Percentiles rank a stretch among this genome's conserved stretches.
These are phyloP conservation scores for Pyrus communis DNA, from an alignment of 306 rosid genomes.

Conservation along the genomic window DNA sequence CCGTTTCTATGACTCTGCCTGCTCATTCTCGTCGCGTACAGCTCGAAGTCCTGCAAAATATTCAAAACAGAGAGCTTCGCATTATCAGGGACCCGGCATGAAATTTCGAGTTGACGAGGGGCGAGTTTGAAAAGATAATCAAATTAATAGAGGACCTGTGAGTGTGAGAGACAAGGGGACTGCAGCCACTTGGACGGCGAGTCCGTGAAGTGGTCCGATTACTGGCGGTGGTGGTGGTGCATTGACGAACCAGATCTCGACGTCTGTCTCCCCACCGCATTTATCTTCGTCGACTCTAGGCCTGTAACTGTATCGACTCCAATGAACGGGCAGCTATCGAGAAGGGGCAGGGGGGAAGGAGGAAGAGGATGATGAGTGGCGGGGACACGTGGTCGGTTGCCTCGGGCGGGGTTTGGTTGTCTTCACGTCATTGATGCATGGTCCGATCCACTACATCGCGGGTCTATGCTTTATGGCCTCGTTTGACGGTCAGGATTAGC, in stretches of 20 bases:
- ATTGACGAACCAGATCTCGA: conserved; percentile 47
- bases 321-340: background rate
- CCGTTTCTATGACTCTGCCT: conserved; percentile 7
- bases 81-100: background rate
- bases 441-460: background rate
- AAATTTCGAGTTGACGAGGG: background rate
- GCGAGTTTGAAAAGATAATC: background rate
- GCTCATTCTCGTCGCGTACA: conserved; percentile 23
- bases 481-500: background rate
- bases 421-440: conserved; percentile 18
- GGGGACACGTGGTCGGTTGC: conserved; percentile 10
- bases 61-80: background rate
- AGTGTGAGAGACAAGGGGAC: conserved; percentile 44
- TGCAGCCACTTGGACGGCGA: conserved; percentile 50
- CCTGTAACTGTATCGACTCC: background rate
- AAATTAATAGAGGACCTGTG: conserved; percentile 36
- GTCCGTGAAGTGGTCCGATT: conserved; percentile 51
- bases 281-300: conserved; percentile 23
- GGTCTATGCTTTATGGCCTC: background rate
- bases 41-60: conserved; percentile 49
- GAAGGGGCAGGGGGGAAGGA: background rate
- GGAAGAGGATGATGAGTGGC: conserved; percentile 2
- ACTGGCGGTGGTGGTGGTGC: conserved; percentile 45
- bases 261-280: conserved; percentile 45
- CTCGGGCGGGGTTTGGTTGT: background rate